These are phyloP conservation scores for Aspergillus udagawae DNA, from an alignment of 2,329 filamentous ascomycete species.

Conservation along the genomic window DNA sequence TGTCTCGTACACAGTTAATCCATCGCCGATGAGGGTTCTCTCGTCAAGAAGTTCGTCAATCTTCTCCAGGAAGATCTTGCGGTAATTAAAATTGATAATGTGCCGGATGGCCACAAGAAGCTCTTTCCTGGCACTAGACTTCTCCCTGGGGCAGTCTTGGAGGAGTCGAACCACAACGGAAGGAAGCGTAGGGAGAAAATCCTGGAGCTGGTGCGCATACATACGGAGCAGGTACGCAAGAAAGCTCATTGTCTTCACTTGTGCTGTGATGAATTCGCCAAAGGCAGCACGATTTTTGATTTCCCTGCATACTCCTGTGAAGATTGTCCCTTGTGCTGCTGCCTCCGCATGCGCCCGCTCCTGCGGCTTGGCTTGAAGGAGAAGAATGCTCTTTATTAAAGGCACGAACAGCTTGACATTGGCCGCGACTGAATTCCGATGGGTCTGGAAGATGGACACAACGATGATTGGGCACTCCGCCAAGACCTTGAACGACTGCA, in stretches of 20 bases:
- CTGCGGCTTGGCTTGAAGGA: slow-evolving; percentile 88
- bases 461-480: slow-evolving; percentile 98
- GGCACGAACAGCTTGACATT: slow-evolving; percentile 93
- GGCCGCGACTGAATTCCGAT: slow-evolving; percentile 70
- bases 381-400: slow-evolving; percentile 83
- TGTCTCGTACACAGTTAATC: slow-evolving; percentile 92
- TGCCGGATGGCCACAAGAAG: slow-evolving; percentile 93
- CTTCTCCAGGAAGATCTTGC: slow-evolving; percentile 88
- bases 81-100: slow-evolving; percentile 98
- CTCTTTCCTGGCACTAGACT: slow-evolving; percentile 90
- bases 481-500: slow-evolving; percentile 98
- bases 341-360: slow-evolving; percentile 87
- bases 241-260: slow-evolving; percentile 99
- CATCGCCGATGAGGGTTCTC: slow-evolving; percentile 89
- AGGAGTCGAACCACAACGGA: slow-evolving; percentile 86
- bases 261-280: slow-evolving; percentile 94
- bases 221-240: slow-evolving; percentile 86
- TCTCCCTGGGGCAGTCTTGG: slow-evolving; percentile 91
- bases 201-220: slow-evolving; percentile 78
- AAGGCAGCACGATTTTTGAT: slow-evolving; percentile 94
- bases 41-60: slow-evolving; percentile 95
- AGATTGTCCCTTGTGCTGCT: slow-evolving; percentile 71
- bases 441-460: slow-evolving; percentile 94
- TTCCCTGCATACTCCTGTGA: slow-evolving; percentile 86
- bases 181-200: slow-evolving; percentile 82